Evolutionary conservation across 371 early-diverging fungal genomes (phyloP).

Genomic region (Sporodiniella umbellata): DNA sequence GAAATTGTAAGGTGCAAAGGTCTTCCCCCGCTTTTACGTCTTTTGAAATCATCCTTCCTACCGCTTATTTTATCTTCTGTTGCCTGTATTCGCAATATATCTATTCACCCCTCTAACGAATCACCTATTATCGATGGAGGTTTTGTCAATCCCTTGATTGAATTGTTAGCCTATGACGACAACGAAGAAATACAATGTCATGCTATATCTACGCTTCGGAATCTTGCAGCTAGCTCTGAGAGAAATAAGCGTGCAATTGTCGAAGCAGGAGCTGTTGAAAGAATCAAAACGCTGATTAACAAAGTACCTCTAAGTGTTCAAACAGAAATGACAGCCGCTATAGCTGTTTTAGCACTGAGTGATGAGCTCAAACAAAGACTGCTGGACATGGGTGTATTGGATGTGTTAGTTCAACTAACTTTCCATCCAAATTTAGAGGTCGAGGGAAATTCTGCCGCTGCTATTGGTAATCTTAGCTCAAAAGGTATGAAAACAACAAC

Average conservation of each 20-base stretch:
- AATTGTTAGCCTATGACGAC: constrained; percentile 67
- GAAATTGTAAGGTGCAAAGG: constrained; percentile 81
- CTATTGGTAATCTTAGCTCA: constrained; percentile 80
- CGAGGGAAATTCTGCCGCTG: constrained; percentile 82
- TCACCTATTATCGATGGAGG: constrained; percentile 82
- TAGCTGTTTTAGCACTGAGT: constrained; percentile 83
- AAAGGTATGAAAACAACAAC: constrained; percentile 40
- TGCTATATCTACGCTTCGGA: constrained; percentile 82
- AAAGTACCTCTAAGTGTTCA: constrained; percentile 64
- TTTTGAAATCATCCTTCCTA: constrained; percentile 74
- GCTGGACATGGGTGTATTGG: constrained; percentile 58
- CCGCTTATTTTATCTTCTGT: constrained; percentile 84
- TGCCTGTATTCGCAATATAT: constrained; percentile 91
- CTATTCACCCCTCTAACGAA: constrained; percentile 87
- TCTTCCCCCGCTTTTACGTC: constrained; percentile 68
- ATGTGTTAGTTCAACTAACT: constrained; percentile 77
- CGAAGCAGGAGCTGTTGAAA: constrained; percentile 79
- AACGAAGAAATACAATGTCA: constrained; percentile 87
- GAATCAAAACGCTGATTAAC: constrained; percentile 63
- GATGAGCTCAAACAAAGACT: constrained; percentile 77
- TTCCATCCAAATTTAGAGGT: constrained; percentile 60
- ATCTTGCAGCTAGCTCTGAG: constrained; percentile 81
- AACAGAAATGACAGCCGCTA: constrained; percentile 86
- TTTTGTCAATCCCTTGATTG: constrained; percentile 74
- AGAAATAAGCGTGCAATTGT: constrained; percentile 77